Evolutionary conservation across 2,329 filamentous ascomycete genomes (phyloP).

Genomic region (Exophiala xenobiotica): DNA sequence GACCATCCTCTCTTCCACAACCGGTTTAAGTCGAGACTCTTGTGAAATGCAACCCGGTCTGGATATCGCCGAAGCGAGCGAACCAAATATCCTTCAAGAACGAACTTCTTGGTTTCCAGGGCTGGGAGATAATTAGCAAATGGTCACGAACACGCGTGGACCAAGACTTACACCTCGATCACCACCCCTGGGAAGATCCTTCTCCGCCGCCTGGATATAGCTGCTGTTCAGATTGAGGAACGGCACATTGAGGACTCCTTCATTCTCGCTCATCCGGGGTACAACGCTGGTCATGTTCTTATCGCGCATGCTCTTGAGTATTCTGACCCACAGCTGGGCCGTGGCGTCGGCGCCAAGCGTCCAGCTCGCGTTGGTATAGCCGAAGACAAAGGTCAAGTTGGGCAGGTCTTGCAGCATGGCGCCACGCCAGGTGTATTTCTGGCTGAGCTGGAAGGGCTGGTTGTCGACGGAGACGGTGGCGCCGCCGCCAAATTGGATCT

Average conservation of each 20-base stretch:
- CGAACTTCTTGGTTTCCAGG: slow-evolving; percentile 41
- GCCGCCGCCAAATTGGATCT: slow-evolving; percentile 41
- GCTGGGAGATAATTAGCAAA: slow-evolving; percentile 16
- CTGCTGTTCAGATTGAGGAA: slow-evolving; percentile 43
- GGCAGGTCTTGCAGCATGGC: slow-evolving; percentile 47
- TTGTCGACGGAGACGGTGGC: slow-evolving; percentile 40
- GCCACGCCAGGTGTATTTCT: slow-evolving; percentile 46
- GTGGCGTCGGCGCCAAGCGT: slow-evolving; percentile 47
- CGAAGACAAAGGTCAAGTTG: slow-evolving; percentile 43
- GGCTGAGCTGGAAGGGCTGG: slow-evolving; percentile 32
- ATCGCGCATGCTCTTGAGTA: slow-evolving; percentile 34
- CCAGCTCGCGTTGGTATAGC: slow-evolving; percentile 48
- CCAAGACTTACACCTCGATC: slow-evolving; percentile 32
- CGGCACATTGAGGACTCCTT: slow-evolving; percentile 19
- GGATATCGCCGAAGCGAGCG: slow-evolving; percentile 36
- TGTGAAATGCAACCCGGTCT: slow-evolving; percentile 24
- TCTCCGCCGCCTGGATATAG: slow-evolving; percentile 39
- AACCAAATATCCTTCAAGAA: slow-evolving; percentile 43
- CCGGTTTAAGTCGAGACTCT: slow-evolving; percentile 16
- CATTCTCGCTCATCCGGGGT: slow-evolving; percentile 16
- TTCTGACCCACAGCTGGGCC: slow-evolving; percentile 39
- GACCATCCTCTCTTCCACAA: not conserved
- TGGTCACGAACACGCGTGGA: not conserved
- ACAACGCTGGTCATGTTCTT: slow-evolving; percentile 22
- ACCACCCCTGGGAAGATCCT: slow-evolving; percentile 39